Conservation (phyloP, 805 yeast species). For the Hanseniaspora pseudoguilliermondii region DNA sequence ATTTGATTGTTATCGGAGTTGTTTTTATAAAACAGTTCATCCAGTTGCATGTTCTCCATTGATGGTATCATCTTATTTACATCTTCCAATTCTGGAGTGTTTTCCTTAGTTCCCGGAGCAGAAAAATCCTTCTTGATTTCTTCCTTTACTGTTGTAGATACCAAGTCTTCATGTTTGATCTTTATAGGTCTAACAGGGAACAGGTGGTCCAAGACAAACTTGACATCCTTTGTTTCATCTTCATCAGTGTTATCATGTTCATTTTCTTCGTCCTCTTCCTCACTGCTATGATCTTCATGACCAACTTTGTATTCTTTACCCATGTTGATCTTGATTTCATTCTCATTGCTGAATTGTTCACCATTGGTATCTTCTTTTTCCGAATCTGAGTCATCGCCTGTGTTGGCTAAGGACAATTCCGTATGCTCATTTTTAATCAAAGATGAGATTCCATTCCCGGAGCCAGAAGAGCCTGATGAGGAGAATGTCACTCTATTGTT, state of each 20-base stretch:
- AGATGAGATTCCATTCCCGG: conserved; percentile 20
- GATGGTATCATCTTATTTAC: not conserved
- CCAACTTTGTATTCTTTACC: conserved; percentile 39
- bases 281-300: conserved; percentile 12
- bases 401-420: conserved; percentile 18
- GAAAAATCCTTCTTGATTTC: conserved; percentile 23
- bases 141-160: conserved; percentile 23
- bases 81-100: conserved; percentile 19
- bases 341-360: conserved; percentile 9
- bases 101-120: conserved; percentile 20
- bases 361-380: conserved; percentile 16
- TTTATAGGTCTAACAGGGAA: conserved; percentile 65
- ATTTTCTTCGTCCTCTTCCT: conserved; percentile 15
- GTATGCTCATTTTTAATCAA: conserved; percentile 9
- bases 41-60: conserved; percentile 7
- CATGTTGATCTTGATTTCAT: conserved; percentile 45
- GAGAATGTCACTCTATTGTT: conserved; percentile 5
- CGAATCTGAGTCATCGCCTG: conserved; percentile 27
- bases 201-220: conserved; percentile 29
- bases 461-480: conserved; percentile 14
- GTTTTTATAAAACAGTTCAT: conserved; percentile 3
- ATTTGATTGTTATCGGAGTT: conserved; percentile 6
- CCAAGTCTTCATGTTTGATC: conserved; percentile 32
- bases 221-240: conserved; percentile 17
- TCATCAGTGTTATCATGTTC: conserved; percentile 22